Evolutionary conservation across 495 filamentous ascomycete species (phyloP).

Genomic region (Rusavskia elegans): DNA sequence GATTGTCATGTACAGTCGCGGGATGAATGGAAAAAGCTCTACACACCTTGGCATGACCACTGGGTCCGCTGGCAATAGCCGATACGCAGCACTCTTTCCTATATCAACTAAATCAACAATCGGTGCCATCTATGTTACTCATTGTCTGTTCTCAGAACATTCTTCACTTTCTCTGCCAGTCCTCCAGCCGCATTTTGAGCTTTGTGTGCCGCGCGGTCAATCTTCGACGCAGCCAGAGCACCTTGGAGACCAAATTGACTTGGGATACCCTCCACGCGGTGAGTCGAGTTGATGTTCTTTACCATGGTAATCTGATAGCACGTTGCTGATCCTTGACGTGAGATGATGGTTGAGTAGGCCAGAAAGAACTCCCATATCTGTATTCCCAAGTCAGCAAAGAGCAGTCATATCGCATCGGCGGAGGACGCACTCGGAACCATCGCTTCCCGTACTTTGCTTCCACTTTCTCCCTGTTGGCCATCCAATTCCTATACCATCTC

Average conservation of each 20-base stretch:
- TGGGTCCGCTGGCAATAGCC: too few species aligned
- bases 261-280: constrained; percentile 75
- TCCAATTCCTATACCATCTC: constrained; percentile 99
- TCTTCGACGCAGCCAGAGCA: constrained; percentile 32
- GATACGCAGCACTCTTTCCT: too few species aligned
- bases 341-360: constrained; percentile 80
- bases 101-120: too few species aligned
- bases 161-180: constrained; percentile 12
- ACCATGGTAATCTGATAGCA: constrained; percentile 93
- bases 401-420: neutral
- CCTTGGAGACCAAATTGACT: constrained; percentile 62
- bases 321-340: constrained; percentile 80
- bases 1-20: too few species aligned
- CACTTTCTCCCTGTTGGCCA: constrained; percentile 89
- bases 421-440: constrained; percentile 78
- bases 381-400: neutral
- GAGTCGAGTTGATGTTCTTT: constrained; percentile 96
- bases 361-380: constrained; percentile 99
- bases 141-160: constrained; percentile 6
- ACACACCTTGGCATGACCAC: too few species aligned
- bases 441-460: constrained; percentile 86
- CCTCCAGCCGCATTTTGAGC: constrained; percentile 9
- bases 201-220: constrained; percentile 4
- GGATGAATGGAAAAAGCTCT: too few species aligned
- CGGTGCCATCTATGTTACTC: too few species aligned